Percentiles rank a stretch among this genome's conserved stretches.
Conservation (phyloP, 1,139 yeast genomes). For the Magnusiomyces suaveolens region DNA sequence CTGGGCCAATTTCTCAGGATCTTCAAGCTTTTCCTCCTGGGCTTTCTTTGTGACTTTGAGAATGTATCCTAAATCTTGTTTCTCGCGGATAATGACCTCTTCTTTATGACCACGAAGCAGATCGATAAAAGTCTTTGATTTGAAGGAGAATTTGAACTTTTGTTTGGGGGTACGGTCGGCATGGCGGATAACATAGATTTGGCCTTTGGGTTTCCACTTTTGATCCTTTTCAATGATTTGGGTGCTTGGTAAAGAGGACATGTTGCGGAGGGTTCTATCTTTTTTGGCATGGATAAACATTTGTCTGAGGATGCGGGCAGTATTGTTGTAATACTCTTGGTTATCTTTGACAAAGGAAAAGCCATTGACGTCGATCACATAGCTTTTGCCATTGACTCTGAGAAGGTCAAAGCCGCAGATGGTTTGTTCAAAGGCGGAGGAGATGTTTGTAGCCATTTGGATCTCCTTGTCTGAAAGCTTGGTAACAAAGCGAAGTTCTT, state of each 20-base stretch:
- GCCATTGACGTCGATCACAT: constrained; percentile 96
- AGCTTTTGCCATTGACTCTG: constrained; percentile 79
- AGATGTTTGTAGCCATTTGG: constrained; percentile 67
- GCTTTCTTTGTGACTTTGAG: constrained; percentile 79
- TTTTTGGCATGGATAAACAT: constrained; percentile 55
- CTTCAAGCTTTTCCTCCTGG: constrained; percentile 68
- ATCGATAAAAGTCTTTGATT: constrained; percentile 74
- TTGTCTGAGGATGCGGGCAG: constrained; percentile 68
- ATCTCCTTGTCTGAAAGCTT: constrained; percentile 66
- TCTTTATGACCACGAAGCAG: constrained; percentile 88
- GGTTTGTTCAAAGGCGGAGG: constrained; percentile 77
- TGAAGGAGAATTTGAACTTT: constrained; percentile 69
- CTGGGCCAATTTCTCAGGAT: constrained; percentile 61
- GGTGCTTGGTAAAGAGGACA: constrained; percentile 15
- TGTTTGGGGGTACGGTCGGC: constrained; percentile 99
- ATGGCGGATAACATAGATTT: constrained; percentile 86
- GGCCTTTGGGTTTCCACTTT: constrained; percentile 94
- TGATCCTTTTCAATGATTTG: constrained; percentile 68
- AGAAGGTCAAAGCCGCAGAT: constrained; percentile 95
- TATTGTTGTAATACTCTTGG: constrained; percentile 70
- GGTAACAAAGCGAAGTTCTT: constrained; percentile 86
- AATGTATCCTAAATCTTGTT: constrained; percentile 75
- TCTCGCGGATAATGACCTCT: constrained; percentile 89
- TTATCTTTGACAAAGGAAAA: constrained; percentile 96
- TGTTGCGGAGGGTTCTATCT: constrained; percentile 36